Evolutionary conservation across 805 yeast species (phyloP).

Genomic region (Grigorovia humatica): DNA sequence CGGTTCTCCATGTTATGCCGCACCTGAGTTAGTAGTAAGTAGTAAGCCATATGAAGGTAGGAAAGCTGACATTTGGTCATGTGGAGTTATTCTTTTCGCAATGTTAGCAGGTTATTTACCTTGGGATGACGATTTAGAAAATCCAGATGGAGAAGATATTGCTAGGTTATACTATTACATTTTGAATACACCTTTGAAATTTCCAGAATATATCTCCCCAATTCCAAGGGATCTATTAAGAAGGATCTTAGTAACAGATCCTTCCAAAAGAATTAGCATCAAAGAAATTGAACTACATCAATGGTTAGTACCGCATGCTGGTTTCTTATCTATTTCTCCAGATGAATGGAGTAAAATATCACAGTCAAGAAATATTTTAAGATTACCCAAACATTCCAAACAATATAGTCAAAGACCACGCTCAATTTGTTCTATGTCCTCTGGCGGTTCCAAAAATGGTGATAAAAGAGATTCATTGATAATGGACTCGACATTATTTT

Average conservation of each 20-base stretch:
- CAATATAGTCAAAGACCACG: slow-evolving; percentile 16
- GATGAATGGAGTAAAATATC: slow-evolving; percentile 72
- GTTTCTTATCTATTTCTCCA: slow-evolving; percentile 76
- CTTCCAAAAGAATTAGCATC: slow-evolving; percentile 60
- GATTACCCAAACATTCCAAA: slow-evolving; percentile 10
- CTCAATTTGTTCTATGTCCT: slow-evolving; percentile 29
- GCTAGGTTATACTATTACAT: slow-evolving; percentile 84
- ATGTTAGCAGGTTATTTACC: slow-evolving; percentile 97
- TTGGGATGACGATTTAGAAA: slow-evolving; percentile 93
- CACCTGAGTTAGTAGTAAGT: slow-evolving; percentile 91
- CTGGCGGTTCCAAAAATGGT: slow-evolving; percentile 14
- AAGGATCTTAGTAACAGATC: slow-evolving; percentile 74
- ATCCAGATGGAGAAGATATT: slow-evolving; percentile 92
- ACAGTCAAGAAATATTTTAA: slow-evolving; percentile 5
- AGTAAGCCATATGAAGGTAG: slow-evolving; percentile 86
- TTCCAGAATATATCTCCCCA: slow-evolving; percentile 88
- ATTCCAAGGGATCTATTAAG: slow-evolving; percentile 85
- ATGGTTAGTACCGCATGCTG: slow-evolving; percentile 81
- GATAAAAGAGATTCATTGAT: slow-evolving; percentile 31
- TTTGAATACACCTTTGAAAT: slow-evolving; percentile 81
- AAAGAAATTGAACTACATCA: slow-evolving; percentile 69
- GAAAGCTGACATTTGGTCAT: slow-evolving; percentile 94
- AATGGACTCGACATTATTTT: slow-evolving; percentile 28
- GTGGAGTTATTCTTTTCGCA: slow-evolving; percentile 91
- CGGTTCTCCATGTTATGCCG: slow-evolving; percentile 98